phyloP scores from a whole-genome alignment of 768 basidiomycete species.

The Hemileccinum rubropunctum region DNA sequence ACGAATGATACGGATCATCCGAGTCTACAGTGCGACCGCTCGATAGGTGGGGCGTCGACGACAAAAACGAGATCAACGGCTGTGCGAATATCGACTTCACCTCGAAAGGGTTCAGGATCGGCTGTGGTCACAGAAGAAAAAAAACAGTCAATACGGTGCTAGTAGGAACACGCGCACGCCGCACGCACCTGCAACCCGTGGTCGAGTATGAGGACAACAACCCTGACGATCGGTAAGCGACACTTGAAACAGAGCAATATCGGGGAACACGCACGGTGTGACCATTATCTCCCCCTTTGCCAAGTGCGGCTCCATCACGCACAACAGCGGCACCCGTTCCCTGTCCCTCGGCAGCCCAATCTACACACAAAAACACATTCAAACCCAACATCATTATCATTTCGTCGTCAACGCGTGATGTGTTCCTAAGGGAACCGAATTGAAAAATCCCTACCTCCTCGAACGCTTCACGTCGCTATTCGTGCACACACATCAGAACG shows the following conservation, averaged over 20 bases:
- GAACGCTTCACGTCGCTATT: conserved; percentile 82
- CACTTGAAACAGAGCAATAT: too few relatives aligned
- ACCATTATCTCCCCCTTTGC: conserved; percentile 72
- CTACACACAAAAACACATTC: conserved; percentile 39
- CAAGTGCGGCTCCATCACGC: conserved; percentile 76
- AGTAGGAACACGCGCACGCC: not conserved
- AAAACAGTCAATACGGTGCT: not conserved
- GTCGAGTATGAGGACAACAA: conserved; percentile 83
- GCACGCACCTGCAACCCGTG: conserved; percentile 59
- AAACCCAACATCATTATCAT: not conserved
- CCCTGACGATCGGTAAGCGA: conserved; percentile 40
- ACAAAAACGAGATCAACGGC: conserved; percentile 72
- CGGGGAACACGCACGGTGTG: conserved; percentile 61
- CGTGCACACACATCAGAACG: not conserved
- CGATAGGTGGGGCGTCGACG: conserved; percentile 55
- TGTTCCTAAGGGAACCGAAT: not conserved
- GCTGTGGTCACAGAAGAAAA: conserved; percentile 39
- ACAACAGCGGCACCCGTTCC: conserved; percentile 69
- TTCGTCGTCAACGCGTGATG: too few relatives aligned
- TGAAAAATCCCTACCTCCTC: conserved; percentile 67
- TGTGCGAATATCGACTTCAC: conserved; percentile 84
- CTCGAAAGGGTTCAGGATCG: conserved; percentile 76
- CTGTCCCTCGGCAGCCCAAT: conserved; percentile 79
- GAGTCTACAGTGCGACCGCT: conserved; percentile 54
- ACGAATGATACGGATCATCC: conserved; percentile 55